Percentiles rank a stretch among this genome's conserved stretches.
phyloP scores from a whole-genome alignment of 2,329 filamentous ascomycete genomes.

The Neocucurbitaria cava region DNA sequence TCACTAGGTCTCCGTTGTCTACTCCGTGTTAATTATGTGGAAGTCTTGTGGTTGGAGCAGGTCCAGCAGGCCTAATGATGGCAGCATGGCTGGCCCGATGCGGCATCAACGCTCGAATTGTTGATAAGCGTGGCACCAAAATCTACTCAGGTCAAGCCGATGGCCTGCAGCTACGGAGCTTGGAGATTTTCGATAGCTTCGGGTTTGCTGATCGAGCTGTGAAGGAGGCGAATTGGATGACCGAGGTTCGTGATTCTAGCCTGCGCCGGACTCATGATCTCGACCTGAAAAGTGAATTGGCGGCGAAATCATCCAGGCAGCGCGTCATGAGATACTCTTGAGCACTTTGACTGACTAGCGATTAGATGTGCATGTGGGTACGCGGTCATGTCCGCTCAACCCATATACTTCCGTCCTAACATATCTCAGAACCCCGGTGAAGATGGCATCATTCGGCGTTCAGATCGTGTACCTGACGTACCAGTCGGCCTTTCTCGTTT shows the following conservation, averaged over 20 bases:
- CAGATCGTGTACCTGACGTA: conserved; percentile 68
- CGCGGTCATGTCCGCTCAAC: conserved; percentile 4
- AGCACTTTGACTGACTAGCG: conserved; percentile 2
- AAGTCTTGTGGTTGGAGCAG: conserved; percentile 50
- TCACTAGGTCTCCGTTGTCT: no score
- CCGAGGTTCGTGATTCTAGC: conserved; percentile 61
- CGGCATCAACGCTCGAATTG: conserved; percentile 50
- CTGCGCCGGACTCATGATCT: not conserved
- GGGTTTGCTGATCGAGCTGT: conserved; percentile 69
- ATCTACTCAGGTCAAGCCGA: conserved; percentile 52
- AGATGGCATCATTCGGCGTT: conserved; percentile 63
- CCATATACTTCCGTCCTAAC: not conserved
- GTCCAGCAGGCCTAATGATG: conserved; percentile 51
- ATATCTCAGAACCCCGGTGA: conserved; percentile 64
- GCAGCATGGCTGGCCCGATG: conserved; percentile 52
- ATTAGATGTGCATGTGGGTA: conserved; percentile 50
- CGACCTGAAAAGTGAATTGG: not conserved
- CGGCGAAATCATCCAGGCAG: not conserved
- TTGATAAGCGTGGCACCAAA: conserved; percentile 52
- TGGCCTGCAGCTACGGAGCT: conserved; percentile 51
- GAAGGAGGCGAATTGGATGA: conserved; percentile 72
- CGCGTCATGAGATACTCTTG: conserved; percentile 50
- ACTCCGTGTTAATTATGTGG: not conserved
- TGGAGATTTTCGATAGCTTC: conserved; percentile 65
- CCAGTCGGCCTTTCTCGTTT: conserved; percentile 68